Base-by-base conservation (phyloP, 192 early-diverging fungal genomes). In the Coemansia sp. region DNA sequence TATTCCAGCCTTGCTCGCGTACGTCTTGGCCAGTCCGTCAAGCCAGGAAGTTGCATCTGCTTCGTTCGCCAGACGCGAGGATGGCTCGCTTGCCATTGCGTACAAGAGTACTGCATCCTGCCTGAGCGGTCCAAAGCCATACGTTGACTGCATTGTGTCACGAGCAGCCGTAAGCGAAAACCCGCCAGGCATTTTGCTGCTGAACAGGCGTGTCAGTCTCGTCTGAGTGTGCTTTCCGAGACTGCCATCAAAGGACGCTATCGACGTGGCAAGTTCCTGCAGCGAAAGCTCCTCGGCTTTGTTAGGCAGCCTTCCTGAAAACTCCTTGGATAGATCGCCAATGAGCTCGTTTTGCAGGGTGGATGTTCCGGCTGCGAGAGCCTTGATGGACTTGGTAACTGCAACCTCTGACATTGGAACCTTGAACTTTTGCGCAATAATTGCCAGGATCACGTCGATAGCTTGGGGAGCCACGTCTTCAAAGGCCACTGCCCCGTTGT, bases 101-200 rank as follows among this genome's bases (percentile, higher is more conserved):
- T 90, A 84, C 48, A 95, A 79, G 9, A 97, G 69, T 34, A 87
- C 85, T 59, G 79, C 91, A 48, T 93, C 88, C 36, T 85, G 83
- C 19, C 93, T 84, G 67, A 86, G 87, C 55, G 88, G 71, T 10
- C 92, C 91, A 9, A 95, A 74, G 11, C 95, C 93, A 75, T 90
- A 89, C 19, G 87, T 79, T 25, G 73, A 73, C 55, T 83, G 61
- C 43, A 97, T 70, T 72, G 89, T 85, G 29, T 81, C 73, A 75
- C 92, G 91, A 64, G 88, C 90, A 57, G 81, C 81, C 8, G 86
- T 85, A 59, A 93, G 87, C 8, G 86, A 86, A 76, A 94, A 95
- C 38, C 95, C 94, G 76, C 90, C 92, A 59, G 95, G 92, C 91
- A 97, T 93, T 83, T 94, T 97, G 76, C 83, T 79, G 71, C 84